A percentile compares a stretch with the other conserved stretches of the same genome.
phyloP scores from a whole-genome alignment of 805 yeast genomes.

The Cyberlindnera mississippiensis region DNA sequence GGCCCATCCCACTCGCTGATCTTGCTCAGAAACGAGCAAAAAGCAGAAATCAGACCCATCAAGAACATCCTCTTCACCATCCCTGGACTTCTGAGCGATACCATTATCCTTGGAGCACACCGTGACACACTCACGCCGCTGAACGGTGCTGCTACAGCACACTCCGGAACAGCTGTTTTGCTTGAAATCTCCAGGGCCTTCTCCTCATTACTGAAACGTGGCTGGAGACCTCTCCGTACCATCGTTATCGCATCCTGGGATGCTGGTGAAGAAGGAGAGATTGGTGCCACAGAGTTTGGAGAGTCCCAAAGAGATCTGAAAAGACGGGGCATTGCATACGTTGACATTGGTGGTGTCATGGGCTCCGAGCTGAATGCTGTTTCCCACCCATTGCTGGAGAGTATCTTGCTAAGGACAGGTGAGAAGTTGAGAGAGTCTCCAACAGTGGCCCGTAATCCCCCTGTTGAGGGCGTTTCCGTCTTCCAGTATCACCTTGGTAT shows the following conservation, averaged over 20 bases:
- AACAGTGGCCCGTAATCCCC: slow-evolving; percentile 37
- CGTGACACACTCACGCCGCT: slow-evolving; percentile 44
- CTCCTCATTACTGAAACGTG: slow-evolving; percentile 39
- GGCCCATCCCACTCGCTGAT: slow-evolving; percentile 20
- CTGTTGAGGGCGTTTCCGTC: slow-evolving; percentile 24
- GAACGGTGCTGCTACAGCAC: slow-evolving; percentile 50
- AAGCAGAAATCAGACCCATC: slow-evolving; percentile 39
- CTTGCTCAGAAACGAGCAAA: slow-evolving; percentile 40
- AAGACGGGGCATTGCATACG: slow-evolving; percentile 50
- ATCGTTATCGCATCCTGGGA: slow-evolving; percentile 77
- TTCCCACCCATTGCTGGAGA: slow-evolving; percentile 56
- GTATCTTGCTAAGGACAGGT: slow-evolving; percentile 17
- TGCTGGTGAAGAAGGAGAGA: slow-evolving; percentile 67
- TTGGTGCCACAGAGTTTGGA: slow-evolving; percentile 79
- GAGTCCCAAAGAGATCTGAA: slow-evolving; percentile 47
- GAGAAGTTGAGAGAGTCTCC: slow-evolving; percentile 23
- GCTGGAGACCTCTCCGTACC: slow-evolving; percentile 73
- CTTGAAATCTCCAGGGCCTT: slow-evolving; percentile 52
- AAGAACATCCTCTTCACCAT: slow-evolving; percentile 49
- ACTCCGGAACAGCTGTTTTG: slow-evolving; percentile 45
- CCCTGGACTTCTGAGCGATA: slow-evolving; percentile 55
- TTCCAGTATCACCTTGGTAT: slow-evolving; percentile 67
- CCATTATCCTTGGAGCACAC: slow-evolving; percentile 51
- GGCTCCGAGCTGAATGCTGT: slow-evolving; percentile 47
- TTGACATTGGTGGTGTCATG: slow-evolving; percentile 46